Conservation (phyloP, 2,329 filamentous ascomycete genomes). For the Ophiostoma triangulosporum region DNA sequence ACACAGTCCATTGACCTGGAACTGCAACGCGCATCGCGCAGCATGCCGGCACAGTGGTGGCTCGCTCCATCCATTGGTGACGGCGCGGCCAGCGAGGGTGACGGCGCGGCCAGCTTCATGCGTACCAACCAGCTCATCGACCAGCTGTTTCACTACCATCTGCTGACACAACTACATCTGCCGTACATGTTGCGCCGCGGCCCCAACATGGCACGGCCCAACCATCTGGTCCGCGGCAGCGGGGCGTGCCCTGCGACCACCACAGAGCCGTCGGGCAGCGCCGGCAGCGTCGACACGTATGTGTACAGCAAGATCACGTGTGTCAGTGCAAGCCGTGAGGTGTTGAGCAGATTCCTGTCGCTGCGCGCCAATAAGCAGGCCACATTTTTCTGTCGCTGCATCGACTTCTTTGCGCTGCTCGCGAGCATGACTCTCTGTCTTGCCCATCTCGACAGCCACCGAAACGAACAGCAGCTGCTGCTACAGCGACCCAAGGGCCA, state of each 20-base stretch:
- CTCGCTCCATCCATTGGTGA: constrained; percentile 14
- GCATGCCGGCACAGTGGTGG: constrained; percentile 32
- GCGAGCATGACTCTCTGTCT: constrained; percentile 27
- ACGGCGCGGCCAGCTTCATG: constrained; percentile 11
- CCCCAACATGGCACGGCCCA: neutral
- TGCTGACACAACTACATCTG: constrained; percentile 30
- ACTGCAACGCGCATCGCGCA: constrained; percentile 23
- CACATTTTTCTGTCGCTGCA: constrained; percentile 24
- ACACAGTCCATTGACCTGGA: constrained; percentile 25
- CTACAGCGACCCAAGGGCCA: neutral
- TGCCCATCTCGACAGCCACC: constrained; percentile 24
- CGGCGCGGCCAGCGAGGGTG: neutral
- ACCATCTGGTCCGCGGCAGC: neutral
- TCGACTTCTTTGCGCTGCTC: constrained; percentile 29
- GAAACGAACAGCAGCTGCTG: neutral
- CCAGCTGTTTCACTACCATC: constrained; percentile 29
- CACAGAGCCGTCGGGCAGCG: neutral
- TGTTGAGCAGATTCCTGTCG: constrained; percentile 26
- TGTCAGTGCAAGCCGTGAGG: constrained; percentile 28
- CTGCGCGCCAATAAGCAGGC: constrained; percentile 21
- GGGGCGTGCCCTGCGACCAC: neutral
- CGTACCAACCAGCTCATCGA: constrained; percentile 25
- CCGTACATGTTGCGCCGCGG: constrained; percentile 27
- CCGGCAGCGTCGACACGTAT: constrained; percentile 16
- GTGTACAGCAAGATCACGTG: constrained; percentile 27